Base-by-base conservation (phyloP, 371 early-diverging fungal species). In the Rhizopus arrhizus region DNA sequence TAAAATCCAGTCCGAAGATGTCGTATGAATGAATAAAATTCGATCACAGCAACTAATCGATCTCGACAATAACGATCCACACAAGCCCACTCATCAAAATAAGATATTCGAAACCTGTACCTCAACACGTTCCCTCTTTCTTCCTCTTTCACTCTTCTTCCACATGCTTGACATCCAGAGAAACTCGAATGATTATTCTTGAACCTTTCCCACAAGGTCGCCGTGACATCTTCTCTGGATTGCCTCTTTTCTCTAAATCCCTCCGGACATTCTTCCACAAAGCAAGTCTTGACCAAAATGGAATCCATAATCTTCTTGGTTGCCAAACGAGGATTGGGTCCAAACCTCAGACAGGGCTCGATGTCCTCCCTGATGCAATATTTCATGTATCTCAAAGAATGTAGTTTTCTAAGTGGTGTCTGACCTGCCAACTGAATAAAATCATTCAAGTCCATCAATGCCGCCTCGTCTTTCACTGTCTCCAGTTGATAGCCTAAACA, bases 261-360 rank as follows among this genome's bases (percentile, higher is more conserved):
- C 10, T 59, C 45, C 0, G 78, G 74, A 45, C 84, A 81, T 43
- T 80, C 82, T 62, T 90, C 89, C 13, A 91, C 84, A 60, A 82
- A 85, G 56, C 88, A 84, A 5, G 89, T 88, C 64, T 93, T 93
- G 52, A 86, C 79, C 15, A 86, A 64, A 48, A 96, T 91, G 15
- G 95, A 90, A 43, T 95, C 95, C 13, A 92, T 74, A 13, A 96
- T 81, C 65, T 88, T 90, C 51, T 84, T 81, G 22, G 89, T 81
- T 10, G 92, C 82, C 6, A 91, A 79, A 28, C 90, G 85, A 12
- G 96, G 92, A 43, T 81, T 88, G 32, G 90, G 86, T 13, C 95
- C 95, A 68, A 96, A 94, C n/a, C 92, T 85, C 49, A 96, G 77
- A 66, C 94, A 93, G 6, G 94, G 91, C 54, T 82, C 82, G 12